Evolutionary conservation across 176 grass and related monocot species (phyloP), one percentile per base, ranked within the genome.

Genomic region (Tuctoria greenei): DNA sequence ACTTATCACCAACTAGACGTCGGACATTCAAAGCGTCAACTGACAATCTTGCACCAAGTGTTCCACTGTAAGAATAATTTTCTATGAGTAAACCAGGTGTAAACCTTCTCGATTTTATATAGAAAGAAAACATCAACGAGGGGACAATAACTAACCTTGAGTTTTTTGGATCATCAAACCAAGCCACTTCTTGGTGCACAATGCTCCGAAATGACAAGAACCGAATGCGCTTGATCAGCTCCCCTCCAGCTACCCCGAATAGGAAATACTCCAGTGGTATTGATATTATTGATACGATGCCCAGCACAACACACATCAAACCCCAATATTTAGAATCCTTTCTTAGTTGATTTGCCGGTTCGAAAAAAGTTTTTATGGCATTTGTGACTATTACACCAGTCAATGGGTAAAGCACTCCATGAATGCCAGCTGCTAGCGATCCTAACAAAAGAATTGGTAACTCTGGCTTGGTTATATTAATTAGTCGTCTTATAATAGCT

Each of bases 131-230:
- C 45, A 63, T 24, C 9, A 74, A 74, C 5, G 28, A 37, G 46
- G 8, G 40, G n/a, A 6, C 9, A 50, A 31, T 42, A 77, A 13
- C 81, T 40, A 40, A 97, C 91, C 94, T 97, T 8, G 94, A 89
- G 79, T 97, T 97, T 20, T 41, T 54, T 75, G 90, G 71, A 71
- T 97, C 71, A 78, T 97, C 94, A 73, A 97, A 97, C 94, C 94
- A 97, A 79, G 83, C 80, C 42, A 97, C 83, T 85, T 97, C 94
- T 82, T 93, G 88, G 44, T 88, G 83, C 52, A 97, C 75, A 7
- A 93, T 83, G 44, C 75, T 93, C 46, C 31, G 67, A 74, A 97
- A 97, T 24, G 94, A 89, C 55, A 87, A 47, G 39, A 84, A 59
- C 66, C 88, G 90, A 20, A 93, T 86, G 16, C 94, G 88, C 80